Evolutionary conservation across 768 basidiomycete species (phyloP).

Genomic region (Mycena latifolia): DNA sequence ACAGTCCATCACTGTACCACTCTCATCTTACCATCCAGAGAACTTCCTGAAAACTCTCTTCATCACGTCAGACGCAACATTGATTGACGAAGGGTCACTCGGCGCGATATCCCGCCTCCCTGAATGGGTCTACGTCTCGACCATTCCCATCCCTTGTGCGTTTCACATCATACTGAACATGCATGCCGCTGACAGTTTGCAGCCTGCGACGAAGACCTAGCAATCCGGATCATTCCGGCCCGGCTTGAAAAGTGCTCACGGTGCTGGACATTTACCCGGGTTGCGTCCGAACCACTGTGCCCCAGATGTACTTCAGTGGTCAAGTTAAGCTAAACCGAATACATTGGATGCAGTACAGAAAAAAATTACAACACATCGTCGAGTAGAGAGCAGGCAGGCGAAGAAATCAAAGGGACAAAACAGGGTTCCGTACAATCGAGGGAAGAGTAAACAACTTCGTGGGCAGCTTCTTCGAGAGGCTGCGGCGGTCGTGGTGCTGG

Average conservation of each 20-base stretch:
- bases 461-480: slow-evolving; percentile 65
- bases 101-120: slow-evolving; percentile 54
- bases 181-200: slow-evolving; percentile 11
- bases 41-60: slow-evolving; percentile 78
- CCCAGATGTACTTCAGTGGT: slow-evolving; percentile 64
- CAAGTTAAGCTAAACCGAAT: slow-evolving; percentile 5
- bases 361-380: slow-evolving; percentile 9
- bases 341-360: slow-evolving; percentile 4
- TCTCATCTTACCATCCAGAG: slow-evolving; percentile 55
- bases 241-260: slow-evolving; percentile 82
- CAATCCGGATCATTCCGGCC: slow-evolving; percentile 73
- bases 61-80: slow-evolving; percentile 79
- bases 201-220: slow-evolving; percentile 47
- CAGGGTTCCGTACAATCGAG: slow-evolving; percentile 21
- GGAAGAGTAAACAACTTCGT: slow-evolving; percentile 50
- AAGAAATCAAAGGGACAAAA: slow-evolving; percentile 17
- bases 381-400: background rate
- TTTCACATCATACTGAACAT: slow-evolving; percentile 4
- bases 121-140: slow-evolving; percentile 63
- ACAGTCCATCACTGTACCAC: background rate
- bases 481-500: slow-evolving; percentile 61
- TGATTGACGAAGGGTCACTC: slow-evolving; percentile 61
- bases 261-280: slow-evolving; percentile 86
- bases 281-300: slow-evolving; percentile 68
- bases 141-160: slow-evolving; percentile 60